These are phyloP conservation scores for Saccharomyces paradoxus DNA, from an alignment of 805 yeast species.

Conservation along the genomic window DNA sequence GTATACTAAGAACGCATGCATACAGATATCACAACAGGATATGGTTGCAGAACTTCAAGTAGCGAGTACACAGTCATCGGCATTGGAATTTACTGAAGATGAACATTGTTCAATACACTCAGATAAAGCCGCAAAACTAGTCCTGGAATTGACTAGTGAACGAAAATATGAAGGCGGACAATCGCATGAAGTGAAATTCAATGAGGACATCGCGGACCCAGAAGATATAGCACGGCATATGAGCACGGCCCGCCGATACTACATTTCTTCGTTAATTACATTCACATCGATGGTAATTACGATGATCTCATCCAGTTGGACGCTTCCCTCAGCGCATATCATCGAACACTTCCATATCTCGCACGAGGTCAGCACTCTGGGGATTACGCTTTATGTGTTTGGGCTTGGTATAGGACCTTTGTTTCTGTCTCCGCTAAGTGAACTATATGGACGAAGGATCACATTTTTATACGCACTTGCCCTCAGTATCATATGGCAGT, in stretches of 20 bases:
- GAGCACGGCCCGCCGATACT: constrained; percentile 48
- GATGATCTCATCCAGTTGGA: constrained; percentile 61
- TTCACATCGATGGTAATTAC: constrained; percentile 53
- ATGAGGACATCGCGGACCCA: constrained; percentile 15
- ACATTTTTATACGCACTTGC: constrained; percentile 55
- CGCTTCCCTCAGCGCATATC: constrained; percentile 50
- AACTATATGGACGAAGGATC: constrained; percentile 51
- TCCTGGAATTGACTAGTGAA: not conserved
- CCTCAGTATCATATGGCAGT: constrained; percentile 52
- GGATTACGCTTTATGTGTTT: constrained; percentile 57
- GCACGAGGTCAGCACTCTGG: constrained; percentile 46
- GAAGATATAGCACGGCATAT: constrained; percentile 30
- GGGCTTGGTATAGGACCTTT: constrained; percentile 66
- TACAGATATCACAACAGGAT: not conserved
- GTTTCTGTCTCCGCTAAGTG: constrained; percentile 59
- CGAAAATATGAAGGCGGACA: constrained; percentile 3
- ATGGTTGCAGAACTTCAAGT: not conserved
- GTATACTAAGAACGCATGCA: not conserved
- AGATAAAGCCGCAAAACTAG: not conserved
- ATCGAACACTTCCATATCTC: constrained; percentile 41
- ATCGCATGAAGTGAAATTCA: constrained; percentile 27
- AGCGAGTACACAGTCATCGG: not conserved
- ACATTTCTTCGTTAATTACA: constrained; percentile 46
- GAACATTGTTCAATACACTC: not conserved
- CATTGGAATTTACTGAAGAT: not conserved